Base-by-base conservation (phyloP, 2,329 filamentous ascomycete species). In the Curvularia eragrostidis region DNA sequence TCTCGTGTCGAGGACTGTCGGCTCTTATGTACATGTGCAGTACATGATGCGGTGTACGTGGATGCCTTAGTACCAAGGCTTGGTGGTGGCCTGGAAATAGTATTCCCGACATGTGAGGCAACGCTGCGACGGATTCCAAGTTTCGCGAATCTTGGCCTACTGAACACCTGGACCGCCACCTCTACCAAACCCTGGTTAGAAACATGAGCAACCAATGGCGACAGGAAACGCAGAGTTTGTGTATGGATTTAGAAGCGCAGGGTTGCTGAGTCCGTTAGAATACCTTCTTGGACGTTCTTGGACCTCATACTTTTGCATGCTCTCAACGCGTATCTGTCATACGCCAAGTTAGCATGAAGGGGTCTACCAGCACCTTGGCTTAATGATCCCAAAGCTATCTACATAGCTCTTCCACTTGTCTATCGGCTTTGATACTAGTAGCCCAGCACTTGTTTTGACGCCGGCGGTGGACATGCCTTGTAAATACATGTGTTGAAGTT, bases 31-130 rank as follows among this genome's bases (percentile, higher is more conserved):
- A 60, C 18, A 9, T 21, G 32, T 12, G 2, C 34, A n/a, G 21
- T 6, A 18, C n/a, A 18, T 19, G 34, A 42, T 48, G 24, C 18
- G 12, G 49, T 39, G 44, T 49, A 47, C 32, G 53, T 50, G 50
- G 53, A 49, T 51, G 55, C 55, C 59, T 59, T 55, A 52, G 42
- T 47, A 63, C 62, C 63, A 66, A 67, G 62, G 61, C 63, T 67
- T 67, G 64, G 62, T 61, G 55, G 50, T 50, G 21, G 36, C 47
- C 23, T 61, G 62, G 64, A 56, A 59, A 44, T 19, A 47, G 42
- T 28, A 49, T 38, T 61, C 54, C 62, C 61, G 61, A 55, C 39
- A 46, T 62, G 42, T 62, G 62, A 65, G 61, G 64, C 64, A 62
- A 26, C 42, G 49, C 44, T 67, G 63, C 49, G 62, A 65, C 61